Evolutionary conservation across 257 asterid genomes (phyloP), one percentile per base, ranked within the genome.

Genomic region (Leonotis leonurus): DNA sequence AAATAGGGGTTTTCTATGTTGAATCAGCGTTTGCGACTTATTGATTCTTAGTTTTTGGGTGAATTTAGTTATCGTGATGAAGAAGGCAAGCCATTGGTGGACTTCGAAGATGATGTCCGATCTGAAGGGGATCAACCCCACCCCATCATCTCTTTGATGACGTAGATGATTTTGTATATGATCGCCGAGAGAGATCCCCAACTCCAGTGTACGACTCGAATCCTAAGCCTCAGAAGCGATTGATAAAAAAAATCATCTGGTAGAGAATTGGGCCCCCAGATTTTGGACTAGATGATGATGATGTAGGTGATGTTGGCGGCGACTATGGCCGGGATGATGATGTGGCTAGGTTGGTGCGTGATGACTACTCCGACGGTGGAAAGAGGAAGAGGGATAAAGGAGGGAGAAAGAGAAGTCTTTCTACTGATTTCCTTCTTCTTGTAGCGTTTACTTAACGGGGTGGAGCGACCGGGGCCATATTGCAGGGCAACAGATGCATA

Each of bases 31-130:
- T 33, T 33, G 0, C 6, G 12, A 56, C 60, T 39, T 35, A 35
- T 67, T 36, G 56, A 21, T 5, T 14, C 58, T 51, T 30, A n/a
- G n/a, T n/a, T 65, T 17, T 67, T 51, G 49, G 79, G 30, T 48
- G 59, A 44, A 68, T 77, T 63, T 80, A 88, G 96, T 56, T 83
- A 84, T 68, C 70, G 82, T 12, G 96, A 89, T 70, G 99, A 92
- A 67, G 97, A 92, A 20, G 97, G 99, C 18, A 97, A 89, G 83
- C 95, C 94, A 2, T 73, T 92, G 86, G 82, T 92, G 89, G 87
- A 89, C 52, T 92, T 81, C 17, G 90, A 84, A 37, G 95, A 83
- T 65, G 95, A 80, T 62, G 51, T 83, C 50, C 82, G 33, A 46
- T 86, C 98, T 39, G 96, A 92, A 52, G 82, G 73, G 20, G 77